Evolutionary conservation across 2,329 filamentous ascomycete genomes (phyloP).

Genomic region (Ceratocystis alfenasii): DNA sequence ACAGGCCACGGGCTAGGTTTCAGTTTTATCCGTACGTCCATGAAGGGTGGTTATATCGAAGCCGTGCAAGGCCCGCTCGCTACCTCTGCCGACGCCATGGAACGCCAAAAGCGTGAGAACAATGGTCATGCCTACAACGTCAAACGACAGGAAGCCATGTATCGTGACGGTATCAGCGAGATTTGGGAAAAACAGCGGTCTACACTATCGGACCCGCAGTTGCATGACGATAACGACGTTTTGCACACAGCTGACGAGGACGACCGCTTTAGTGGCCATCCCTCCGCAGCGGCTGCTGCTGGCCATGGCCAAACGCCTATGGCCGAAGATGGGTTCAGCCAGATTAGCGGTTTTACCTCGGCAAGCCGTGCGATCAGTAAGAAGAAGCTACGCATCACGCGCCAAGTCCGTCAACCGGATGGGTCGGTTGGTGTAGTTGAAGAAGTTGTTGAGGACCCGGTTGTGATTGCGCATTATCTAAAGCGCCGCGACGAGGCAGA

Average conservation of each 20-base stretch:
- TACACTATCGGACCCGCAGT: conserved; percentile 60
- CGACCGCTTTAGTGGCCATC: conserved; percentile 58
- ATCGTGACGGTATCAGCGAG: conserved; percentile 77
- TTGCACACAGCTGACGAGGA: conserved; percentile 48
- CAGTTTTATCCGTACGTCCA: conserved; percentile 93
- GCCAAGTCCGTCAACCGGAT: conserved; percentile 40
- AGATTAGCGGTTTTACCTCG: conserved; percentile 57
- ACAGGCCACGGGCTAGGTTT: conserved; percentile 88
- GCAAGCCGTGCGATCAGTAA: conserved; percentile 50
- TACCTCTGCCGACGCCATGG: conserved; percentile 69
- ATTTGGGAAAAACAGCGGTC: conserved; percentile 86
- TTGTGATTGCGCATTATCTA: conserved; percentile 80
- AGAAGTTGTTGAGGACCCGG: conserved; percentile 62
- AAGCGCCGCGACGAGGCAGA: conserved; percentile 62
- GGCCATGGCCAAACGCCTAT: conserved; percentile 42
- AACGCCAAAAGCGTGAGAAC: conserved; percentile 75
- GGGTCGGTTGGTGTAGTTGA: conserved; percentile 49
- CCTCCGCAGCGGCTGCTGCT: no score
- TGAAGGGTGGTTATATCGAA: conserved; percentile 93
- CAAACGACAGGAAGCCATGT: conserved; percentile 81
- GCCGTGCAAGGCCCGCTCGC: conserved; percentile 57
- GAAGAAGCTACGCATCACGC: conserved; percentile 61
- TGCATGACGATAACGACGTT: conserved; percentile 52
- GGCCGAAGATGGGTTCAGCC: conserved; percentile 67
- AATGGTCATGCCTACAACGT: conserved; percentile 97